Percentiles rank a stretch among this genome's conserved stretches.
phyloP scores from a whole-genome alignment of 805 yeast genomes.

The Saccharomycopsis babjevae region DNA sequence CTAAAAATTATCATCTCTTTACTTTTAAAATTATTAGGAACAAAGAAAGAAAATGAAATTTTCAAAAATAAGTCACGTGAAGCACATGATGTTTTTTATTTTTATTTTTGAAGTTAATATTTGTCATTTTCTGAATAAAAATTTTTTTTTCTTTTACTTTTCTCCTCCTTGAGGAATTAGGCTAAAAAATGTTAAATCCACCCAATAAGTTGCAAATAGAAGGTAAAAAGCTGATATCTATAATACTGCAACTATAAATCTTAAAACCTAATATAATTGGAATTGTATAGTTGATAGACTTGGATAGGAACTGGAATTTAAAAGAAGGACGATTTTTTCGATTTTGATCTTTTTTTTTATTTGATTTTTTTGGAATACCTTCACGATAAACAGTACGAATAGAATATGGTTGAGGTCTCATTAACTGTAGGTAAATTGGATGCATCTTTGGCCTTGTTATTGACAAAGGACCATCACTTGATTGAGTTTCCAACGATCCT shows the following conservation, averaged over 20 bases:
- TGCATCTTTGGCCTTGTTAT: constrained; percentile 82
- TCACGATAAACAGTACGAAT: not conserved
- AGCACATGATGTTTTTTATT: not conserved
- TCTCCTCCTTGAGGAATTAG: not conserved
- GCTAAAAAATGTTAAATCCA: not conserved
- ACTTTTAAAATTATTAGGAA: not conserved
- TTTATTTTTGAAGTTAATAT: not conserved
- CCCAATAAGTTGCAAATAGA: not conserved
- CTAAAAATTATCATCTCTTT: not conserved
- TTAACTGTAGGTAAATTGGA: constrained; percentile 93
- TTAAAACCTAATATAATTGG: too few species aligned
- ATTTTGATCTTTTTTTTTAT: not conserved
- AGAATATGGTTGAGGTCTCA: constrained; percentile 72
- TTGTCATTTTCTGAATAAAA: not conserved
- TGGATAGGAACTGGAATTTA: too few species aligned
- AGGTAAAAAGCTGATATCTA: too few species aligned
- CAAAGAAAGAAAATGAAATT: not conserved
- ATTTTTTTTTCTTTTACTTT: not conserved
- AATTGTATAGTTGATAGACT: too few species aligned
- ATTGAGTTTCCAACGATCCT: constrained; percentile 95
- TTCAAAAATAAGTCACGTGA: not conserved
- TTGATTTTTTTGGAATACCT: not conserved
- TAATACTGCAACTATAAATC: too few species aligned
- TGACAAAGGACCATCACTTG: constrained; percentile 86
- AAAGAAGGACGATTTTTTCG: too few species aligned